Conservation (phyloP, 768 basidiomycete species). For the Pulveroboletus sp. region DNA sequence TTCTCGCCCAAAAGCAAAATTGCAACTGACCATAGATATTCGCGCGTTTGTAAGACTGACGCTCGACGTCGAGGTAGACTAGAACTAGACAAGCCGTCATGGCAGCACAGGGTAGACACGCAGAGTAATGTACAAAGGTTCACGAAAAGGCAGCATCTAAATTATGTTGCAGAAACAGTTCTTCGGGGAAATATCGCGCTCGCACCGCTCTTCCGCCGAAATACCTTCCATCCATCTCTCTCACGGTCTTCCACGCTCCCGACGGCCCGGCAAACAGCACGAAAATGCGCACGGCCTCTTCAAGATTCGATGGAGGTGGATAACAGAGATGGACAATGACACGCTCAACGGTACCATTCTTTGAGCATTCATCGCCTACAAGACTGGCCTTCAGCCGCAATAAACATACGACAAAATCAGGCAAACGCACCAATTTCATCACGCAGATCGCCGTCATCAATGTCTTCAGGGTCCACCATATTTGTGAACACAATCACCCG, state of each 20-base stretch:
- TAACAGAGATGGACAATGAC: slow-evolving; percentile 78
- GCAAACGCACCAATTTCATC: slow-evolving; percentile 75
- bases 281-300: slow-evolving; percentile 90
- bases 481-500: slow-evolving; percentile 87
- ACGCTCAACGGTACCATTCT: slow-evolving; percentile 88
- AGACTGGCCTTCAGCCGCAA: not conserved
- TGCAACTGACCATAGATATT: too few relatives aligned
- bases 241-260: slow-evolving; percentile 94
- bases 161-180: slow-evolving; percentile 43
- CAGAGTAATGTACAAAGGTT: not conserved
- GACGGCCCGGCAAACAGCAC: slow-evolving; percentile 87
- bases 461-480: slow-evolving; percentile 81
- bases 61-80: too few relatives aligned
- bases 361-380: slow-evolving; percentile 84
- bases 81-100: too few relatives aligned
- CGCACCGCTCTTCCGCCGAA: slow-evolving; percentile 84
- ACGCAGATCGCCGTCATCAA: slow-evolving; percentile 77
- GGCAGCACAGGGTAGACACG: too few relatives aligned
- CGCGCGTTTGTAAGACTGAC: too few relatives aligned
- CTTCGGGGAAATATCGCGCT: slow-evolving; percentile 77
- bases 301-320: slow-evolving; percentile 57
- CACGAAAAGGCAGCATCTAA: slow-evolving; percentile 40
- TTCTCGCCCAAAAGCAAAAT: too few relatives aligned
- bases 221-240: slow-evolving; percentile 88
- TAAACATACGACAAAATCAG: not conserved